A percentile compares a stretch with the other conserved stretches of the same genome.
These are phyloP conservation scores for Cladosporium velox DNA, from an alignment of 2,329 filamentous ascomycete genomes.

Conservation along the genomic window DNA sequence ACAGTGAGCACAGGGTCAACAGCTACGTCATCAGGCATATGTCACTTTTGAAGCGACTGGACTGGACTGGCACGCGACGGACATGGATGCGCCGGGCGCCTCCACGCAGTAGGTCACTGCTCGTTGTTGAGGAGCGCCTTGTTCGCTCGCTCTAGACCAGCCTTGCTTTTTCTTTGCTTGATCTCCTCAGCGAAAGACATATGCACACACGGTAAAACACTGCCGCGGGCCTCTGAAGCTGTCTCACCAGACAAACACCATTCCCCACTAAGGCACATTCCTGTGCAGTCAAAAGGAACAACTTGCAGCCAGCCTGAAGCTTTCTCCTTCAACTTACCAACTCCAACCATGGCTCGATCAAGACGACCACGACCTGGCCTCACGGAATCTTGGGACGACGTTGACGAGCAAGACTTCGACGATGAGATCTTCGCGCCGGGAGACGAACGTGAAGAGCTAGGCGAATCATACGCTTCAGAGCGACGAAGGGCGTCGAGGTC, in stretches of 20 bases:
- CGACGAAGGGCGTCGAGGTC: conserved; percentile 1
- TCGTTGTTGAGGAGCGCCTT: background rate
- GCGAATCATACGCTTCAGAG: conserved; percentile 26
- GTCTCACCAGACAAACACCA: background rate
- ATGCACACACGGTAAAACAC: background rate
- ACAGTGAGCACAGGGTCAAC: background rate
- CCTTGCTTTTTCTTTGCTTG: background rate
- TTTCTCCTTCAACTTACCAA: background rate
- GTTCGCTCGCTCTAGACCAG: background rate
- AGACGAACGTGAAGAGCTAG: conserved; percentile 34
- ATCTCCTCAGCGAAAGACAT: background rate
- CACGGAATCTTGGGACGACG: conserved; percentile 39
- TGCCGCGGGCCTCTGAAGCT: background rate
- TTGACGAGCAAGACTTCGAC: conserved; percentile 31
- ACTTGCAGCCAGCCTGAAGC: background rate
- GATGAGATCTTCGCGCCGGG: conserved; percentile 32
- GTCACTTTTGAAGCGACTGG: background rate
- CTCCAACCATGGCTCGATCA: conserved; percentile 26
- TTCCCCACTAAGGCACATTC: background rate
- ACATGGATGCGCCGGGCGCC: conserved; percentile 4
- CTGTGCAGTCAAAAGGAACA: background rate
- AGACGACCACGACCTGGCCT: conserved; percentile 29
- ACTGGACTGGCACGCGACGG: conserved; percentile 9
- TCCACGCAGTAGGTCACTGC: background rate
- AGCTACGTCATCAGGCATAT: conserved; percentile 2